A percentile compares a stretch with the other conserved stretches of the same genome.
Evolutionary conservation across 2,329 filamentous ascomycete genomes (phyloP).

Genomic region (Zopfia rhizophila): DNA sequence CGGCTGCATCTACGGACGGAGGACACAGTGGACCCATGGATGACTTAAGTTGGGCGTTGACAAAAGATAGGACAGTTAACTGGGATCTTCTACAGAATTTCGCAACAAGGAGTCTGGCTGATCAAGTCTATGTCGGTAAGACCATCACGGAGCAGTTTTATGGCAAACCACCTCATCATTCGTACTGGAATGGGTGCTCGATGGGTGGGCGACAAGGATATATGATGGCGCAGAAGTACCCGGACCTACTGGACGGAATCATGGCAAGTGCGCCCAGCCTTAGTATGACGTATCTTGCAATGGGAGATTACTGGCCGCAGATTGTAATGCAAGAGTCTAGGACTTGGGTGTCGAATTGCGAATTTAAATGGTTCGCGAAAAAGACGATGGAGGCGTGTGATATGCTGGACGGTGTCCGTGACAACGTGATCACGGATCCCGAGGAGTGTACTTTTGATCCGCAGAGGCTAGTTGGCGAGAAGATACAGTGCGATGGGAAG

Average conservation of each 20-base stretch:
- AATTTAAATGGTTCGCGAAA: constrained; percentile 30
- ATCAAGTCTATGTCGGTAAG: constrained; percentile 49
- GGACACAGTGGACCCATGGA: constrained; percentile 33
- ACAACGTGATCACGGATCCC: constrained; percentile 24
- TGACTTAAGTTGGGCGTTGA: constrained; percentile 32
- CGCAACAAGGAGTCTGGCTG: constrained; percentile 49
- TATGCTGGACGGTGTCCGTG: constrained; percentile 35
- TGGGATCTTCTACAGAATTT: constrained; percentile 50
- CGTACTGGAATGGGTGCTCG: constrained; percentile 51
- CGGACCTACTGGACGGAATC: constrained; percentile 41
- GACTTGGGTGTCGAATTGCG: constrained; percentile 24
- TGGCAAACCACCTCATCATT: constrained; percentile 40
- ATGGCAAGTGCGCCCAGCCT: constrained; percentile 40
- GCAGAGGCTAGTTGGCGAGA: constrained; percentile 10
- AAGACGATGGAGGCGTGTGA: constrained; percentile 35
- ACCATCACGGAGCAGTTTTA: constrained; percentile 46
- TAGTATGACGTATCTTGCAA: constrained; percentile 25
- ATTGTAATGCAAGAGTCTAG: constrained; percentile 38
- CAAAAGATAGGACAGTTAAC: constrained; percentile 35
- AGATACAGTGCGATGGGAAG: constrained; percentile 32
- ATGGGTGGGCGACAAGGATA: constrained; percentile 45
- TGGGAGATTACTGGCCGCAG: constrained; percentile 33
- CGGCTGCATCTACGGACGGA: constrained; percentile 45
- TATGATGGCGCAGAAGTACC: constrained; percentile 43
- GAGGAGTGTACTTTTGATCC: constrained; percentile 35